Evolutionary conservation across 108 stramenopile genomes (phyloP).

Genomic region (Conticribra weissflogii): DNA sequence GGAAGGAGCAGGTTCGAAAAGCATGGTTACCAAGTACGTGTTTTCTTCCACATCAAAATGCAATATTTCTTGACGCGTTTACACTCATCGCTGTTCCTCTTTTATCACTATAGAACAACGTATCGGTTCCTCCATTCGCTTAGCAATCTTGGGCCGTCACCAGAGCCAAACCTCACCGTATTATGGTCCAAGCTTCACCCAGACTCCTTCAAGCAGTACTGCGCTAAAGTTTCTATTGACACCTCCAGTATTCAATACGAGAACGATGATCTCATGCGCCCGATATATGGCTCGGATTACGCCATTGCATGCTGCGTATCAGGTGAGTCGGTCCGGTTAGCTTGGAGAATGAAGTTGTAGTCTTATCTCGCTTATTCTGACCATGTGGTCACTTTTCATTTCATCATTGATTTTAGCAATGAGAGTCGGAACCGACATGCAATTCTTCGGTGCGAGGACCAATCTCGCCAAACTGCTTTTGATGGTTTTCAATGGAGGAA

Average conservation of each 20-base stretch:
- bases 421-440: slow-evolving; percentile 67
- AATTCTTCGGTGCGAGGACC: slow-evolving; percentile 71
- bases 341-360: too few relatives aligned
- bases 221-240: slow-evolving; percentile 59
- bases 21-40: slow-evolving; percentile 66
- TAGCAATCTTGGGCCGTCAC: slow-evolving; percentile 51
- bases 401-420: too few relatives aligned
- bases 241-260: slow-evolving; percentile 63
- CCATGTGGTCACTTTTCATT: too few relatives aligned
- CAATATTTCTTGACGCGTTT: too few relatives aligned
- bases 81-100: too few relatives aligned
- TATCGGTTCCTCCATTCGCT: slow-evolving; percentile 52
- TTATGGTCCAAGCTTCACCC: slow-evolving; percentile 63
- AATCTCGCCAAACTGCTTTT: slow-evolving; percentile 71
- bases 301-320: slow-evolving; percentile 77
- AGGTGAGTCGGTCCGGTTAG: too few relatives aligned
- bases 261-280: slow-evolving; percentile 70
- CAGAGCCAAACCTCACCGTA: slow-evolving; percentile 74
- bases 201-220: slow-evolving; percentile 60
- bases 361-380: too few relatives aligned
- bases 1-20: slow-evolving; percentile 15
- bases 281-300: slow-evolving; percentile 66
- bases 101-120: slow-evolving; percentile 16
- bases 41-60: slow-evolving; percentile 47
- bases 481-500: slow-evolving; percentile 67